Evolutionary conservation across 2,329 filamentous ascomycete genomes (phyloP).

Genomic region (Cordyceps farinosa): DNA sequence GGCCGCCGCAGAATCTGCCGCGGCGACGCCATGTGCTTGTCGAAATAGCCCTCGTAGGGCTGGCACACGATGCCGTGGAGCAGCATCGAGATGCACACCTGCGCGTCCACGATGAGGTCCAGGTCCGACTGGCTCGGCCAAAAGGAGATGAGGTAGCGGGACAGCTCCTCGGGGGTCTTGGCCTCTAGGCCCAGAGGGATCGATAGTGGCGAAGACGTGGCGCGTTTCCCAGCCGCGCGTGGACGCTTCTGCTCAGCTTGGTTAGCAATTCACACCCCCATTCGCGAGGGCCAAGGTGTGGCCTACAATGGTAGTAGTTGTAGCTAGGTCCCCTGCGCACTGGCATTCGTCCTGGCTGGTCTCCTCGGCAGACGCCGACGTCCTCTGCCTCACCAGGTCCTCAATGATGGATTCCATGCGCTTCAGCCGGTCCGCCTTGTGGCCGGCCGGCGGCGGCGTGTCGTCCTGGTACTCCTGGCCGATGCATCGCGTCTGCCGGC

Average conservation of each 20-base stretch:
- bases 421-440: background rate
- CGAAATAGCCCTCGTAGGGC: constrained; percentile 27
- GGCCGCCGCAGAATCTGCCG: constrained; percentile 30
- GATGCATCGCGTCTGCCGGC: constrained; percentile 4
- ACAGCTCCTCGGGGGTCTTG: constrained; percentile 21
- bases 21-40: constrained; percentile 23
- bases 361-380: background rate
- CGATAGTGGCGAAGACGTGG: background rate
- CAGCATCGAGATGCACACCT: constrained; percentile 29
- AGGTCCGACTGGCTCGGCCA: constrained; percentile 40
- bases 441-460: background rate
- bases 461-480: constrained; percentile 12
- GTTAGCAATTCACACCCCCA: background rate
- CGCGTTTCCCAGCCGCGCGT: too few relatives aligned
- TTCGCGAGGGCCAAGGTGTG: background rate
- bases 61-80: constrained; percentile 36
- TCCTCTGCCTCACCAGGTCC: background rate
- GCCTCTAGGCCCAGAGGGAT: background rate
- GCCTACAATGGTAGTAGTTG: background rate
- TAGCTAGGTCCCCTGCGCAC: background rate
- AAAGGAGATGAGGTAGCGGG: constrained; percentile 30
- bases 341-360: background rate
- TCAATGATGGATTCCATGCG: constrained; percentile 4
- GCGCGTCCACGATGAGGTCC: constrained; percentile 32
- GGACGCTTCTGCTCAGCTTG: background rate